phyloP scores from a whole-genome alignment of 116 monocot genomes.

The Papilionanthe hybrid region DNA sequence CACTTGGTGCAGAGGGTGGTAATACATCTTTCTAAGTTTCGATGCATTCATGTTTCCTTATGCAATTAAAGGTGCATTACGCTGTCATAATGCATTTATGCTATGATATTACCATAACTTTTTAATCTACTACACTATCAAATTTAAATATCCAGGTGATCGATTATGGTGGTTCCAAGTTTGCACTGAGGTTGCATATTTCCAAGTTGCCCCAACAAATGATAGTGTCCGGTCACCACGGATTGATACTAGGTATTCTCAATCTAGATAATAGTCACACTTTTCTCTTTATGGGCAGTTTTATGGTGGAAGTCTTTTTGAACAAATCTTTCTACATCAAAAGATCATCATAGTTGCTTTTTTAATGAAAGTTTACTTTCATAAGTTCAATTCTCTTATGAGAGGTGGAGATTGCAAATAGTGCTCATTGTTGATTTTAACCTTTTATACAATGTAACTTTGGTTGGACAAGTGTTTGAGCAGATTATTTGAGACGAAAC shows the following conservation, averaged over 20 bases:
- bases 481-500: background rate
- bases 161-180: conserved; percentile 99
- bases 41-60: background rate
- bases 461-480: background rate
- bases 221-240: conserved; percentile 78
- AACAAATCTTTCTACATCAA: background rate
- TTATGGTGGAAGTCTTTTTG: background rate
- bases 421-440: background rate
- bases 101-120: background rate
- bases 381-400: background rate
- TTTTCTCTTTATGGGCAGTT: background rate
- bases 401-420: background rate
- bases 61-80: background rate
- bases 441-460: background rate
- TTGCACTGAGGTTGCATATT: conserved; percentile 96
- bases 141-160: conserved; percentile 33
- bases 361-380: background rate
- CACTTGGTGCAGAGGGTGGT: conserved; percentile 64
- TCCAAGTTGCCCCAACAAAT: conserved; percentile 87
- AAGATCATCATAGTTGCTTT: background rate
- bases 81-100: background rate
- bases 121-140: background rate
- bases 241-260: conserved; percentile 62
- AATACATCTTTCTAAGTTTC: conserved; percentile 18
- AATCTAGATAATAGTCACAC: background rate